Conservation (phyloP, 129 eudicot genomes). For the Helianthus annuus region DNA sequence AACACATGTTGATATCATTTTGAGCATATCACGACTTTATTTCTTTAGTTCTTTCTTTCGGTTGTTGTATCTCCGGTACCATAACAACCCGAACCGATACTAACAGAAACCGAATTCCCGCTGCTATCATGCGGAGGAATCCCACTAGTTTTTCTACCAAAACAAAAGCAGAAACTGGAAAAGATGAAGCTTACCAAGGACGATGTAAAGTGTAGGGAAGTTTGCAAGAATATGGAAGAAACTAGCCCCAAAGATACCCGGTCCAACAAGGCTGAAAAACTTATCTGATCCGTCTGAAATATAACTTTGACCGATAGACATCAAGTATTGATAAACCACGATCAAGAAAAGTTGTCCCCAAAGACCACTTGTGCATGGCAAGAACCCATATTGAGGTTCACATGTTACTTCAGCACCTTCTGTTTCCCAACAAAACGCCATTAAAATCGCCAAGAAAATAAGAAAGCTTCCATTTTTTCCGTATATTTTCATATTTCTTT, state of each 20-base stretch:
- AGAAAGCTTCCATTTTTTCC: not conserved
- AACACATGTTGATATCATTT: too few species aligned
- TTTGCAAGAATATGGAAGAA: slow-evolving; percentile 15
- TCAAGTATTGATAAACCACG: slow-evolving; percentile 8
- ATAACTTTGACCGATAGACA: not conserved
- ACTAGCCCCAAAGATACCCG: slow-evolving; percentile 19
- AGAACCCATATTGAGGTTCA: slow-evolving; percentile 1
- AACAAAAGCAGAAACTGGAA: not conserved
- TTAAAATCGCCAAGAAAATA: slow-evolving; percentile 5
- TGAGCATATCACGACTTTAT: too few species aligned
- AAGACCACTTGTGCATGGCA: slow-evolving; percentile 1
- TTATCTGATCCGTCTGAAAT: slow-evolving; percentile 9
- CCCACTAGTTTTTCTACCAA: too few species aligned
- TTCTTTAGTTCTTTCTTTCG: too few species aligned
- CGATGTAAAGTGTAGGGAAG: slow-evolving; percentile 5
- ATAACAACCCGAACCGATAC: too few species aligned
- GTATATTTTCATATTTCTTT: not conserved
- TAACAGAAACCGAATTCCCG: too few species aligned
- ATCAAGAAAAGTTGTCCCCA: slow-evolving; percentile 13
- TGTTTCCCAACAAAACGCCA: not conserved
- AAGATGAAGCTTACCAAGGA: not conserved
- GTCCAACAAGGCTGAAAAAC: slow-evolving; percentile 4
- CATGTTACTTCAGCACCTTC: not conserved
- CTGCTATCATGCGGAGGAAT: too few species aligned
- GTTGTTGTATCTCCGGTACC: too few species aligned